Evolutionary conservation across 2,329 filamentous ascomycete species (phyloP).

Genomic region (Aspergillus intermedius): DNA sequence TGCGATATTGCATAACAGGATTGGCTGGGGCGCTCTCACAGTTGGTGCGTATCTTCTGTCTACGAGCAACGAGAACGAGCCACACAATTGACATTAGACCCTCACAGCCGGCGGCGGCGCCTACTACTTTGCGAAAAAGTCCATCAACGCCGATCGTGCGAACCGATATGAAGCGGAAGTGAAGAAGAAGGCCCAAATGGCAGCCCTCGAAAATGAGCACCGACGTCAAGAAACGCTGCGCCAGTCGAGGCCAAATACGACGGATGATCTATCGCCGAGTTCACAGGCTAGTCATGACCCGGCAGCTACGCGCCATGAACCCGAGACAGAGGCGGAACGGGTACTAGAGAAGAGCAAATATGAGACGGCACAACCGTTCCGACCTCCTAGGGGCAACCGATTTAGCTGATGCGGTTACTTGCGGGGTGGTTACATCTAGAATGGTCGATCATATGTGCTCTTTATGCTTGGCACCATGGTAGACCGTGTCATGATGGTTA

Average conservation of each 20-base stretch:
- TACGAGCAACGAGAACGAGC: background rate
- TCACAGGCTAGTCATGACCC: constrained; percentile 69
- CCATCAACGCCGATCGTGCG: constrained; percentile 84
- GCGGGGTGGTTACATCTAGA: too few relatives aligned
- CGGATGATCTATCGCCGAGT: constrained; percentile 58
- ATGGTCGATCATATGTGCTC: too few relatives aligned
- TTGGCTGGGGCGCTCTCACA: constrained; percentile 87
- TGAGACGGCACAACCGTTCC: constrained; percentile 69
- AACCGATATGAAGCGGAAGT: constrained; percentile 64
- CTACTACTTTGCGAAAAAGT: constrained; percentile 92
- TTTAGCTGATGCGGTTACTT: constrained; percentile 51
- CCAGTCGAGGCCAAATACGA: constrained; percentile 11
- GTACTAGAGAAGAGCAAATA: constrained; percentile 81
- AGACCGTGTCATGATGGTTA: too few relatives aligned
- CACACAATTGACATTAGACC: constrained; percentile 4
- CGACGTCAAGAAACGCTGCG: constrained; percentile 22
- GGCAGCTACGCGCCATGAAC: constrained; percentile 77
- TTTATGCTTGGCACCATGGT: too few relatives aligned
- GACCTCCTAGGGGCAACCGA: constrained; percentile 75
- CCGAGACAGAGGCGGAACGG: constrained; percentile 61
- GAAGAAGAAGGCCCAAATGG: constrained; percentile 46
- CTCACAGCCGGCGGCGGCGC: constrained; percentile 72
- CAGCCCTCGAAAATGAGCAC: constrained; percentile 30
- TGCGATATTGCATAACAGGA: constrained; percentile 48
- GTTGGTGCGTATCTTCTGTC: constrained; percentile 53